A percentile compares a stretch with the other conserved stretches of the same genome.
Conservation (phyloP, 176 grass and related monocot genomes). For the Melocanna baccifera region DNA sequence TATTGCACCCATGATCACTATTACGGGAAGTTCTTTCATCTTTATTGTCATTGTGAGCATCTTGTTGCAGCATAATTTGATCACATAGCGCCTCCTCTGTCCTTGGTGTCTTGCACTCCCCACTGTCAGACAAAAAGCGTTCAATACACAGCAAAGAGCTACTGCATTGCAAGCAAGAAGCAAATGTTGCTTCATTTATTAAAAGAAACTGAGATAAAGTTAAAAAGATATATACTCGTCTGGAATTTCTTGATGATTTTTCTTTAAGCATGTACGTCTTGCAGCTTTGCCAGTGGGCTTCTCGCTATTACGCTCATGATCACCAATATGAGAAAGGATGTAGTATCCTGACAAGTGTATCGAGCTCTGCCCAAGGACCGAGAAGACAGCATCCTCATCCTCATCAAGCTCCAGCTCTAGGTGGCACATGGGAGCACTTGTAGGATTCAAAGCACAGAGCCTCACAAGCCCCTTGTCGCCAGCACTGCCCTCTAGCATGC, state of each 20-base stretch:
- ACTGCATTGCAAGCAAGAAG: background rate
- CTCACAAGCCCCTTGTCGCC: conserved; percentile 14
- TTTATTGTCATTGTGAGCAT: background rate
- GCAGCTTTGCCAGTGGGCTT: too few species aligned
- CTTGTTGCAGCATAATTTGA: background rate
- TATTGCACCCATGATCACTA: background rate
- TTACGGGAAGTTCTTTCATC: background rate
- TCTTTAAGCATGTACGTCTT: background rate
- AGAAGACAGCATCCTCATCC: conserved; percentile 39
- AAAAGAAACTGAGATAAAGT: background rate
- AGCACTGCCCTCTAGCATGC: conserved; percentile 30
- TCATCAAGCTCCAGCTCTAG: conserved; percentile 60
- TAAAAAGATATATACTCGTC: background rate
- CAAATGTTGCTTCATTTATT: too few species aligned
- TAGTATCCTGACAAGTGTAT: conserved; percentile 53
- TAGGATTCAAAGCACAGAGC: conserved; percentile 33
- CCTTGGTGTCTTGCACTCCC: background rate
- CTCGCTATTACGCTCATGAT: too few species aligned
- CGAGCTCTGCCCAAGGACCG: conserved; percentile 40
- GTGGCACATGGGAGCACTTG: background rate
- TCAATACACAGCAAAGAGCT: background rate
- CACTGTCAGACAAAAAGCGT: background rate
- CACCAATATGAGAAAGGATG: background rate
- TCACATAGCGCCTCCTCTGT: background rate
- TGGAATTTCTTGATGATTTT: background rate